Percentiles rank a stretch among this genome's conserved stretches.
Evolutionary conservation across 768 basidiomycete species (phyloP).

Genomic region (Dentipellis sp.): DNA sequence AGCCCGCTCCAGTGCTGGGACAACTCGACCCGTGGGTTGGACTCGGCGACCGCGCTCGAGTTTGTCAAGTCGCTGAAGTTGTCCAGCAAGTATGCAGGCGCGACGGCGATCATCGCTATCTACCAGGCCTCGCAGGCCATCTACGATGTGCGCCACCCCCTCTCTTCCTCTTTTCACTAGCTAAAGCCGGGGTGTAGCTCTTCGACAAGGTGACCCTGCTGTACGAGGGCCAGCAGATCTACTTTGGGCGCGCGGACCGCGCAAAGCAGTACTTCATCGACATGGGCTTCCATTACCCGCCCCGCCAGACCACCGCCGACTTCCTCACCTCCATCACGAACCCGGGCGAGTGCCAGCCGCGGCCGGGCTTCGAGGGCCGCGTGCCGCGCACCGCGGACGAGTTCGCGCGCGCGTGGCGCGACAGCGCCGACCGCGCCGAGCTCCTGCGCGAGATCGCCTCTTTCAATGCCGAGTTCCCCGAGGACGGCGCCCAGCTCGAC

Average conservation of each 20-base stretch:
- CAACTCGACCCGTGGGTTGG: slow-evolving; percentile 47
- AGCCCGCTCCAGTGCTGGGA: slow-evolving; percentile 67
- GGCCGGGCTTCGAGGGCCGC: slow-evolving; percentile 28
- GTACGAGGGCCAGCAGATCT: slow-evolving; percentile 64
- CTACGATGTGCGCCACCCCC: slow-evolving; percentile 23
- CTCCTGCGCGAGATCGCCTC: background rate
- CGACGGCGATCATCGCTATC: slow-evolving; percentile 66
- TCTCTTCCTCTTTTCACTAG: background rate
- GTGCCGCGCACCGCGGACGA: slow-evolving; percentile 48
- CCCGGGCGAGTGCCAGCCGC: slow-evolving; percentile 43
- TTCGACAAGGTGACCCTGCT: slow-evolving; percentile 65
- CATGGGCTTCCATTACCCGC: slow-evolving; percentile 47
- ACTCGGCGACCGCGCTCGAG: slow-evolving; percentile 49
- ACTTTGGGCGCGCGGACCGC: slow-evolving; percentile 57
- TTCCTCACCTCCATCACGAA: slow-evolving; percentile 33
- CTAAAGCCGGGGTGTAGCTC: slow-evolving; percentile 12
- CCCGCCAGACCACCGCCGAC: slow-evolving; percentile 40
- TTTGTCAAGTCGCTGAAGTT: slow-evolving; percentile 48
- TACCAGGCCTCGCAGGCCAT: slow-evolving; percentile 75
- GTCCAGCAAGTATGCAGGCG: slow-evolving; percentile 35
- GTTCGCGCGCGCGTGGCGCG: slow-evolving; percentile 26
- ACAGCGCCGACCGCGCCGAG: background rate
- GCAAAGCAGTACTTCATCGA: slow-evolving; percentile 68
- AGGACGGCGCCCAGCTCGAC: slow-evolving; percentile 31
- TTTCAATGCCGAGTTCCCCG: slow-evolving; percentile 24